Evolutionary conservation across 2,329 filamentous ascomycete genomes (phyloP), one percentile per base, ranked within the genome.

Genomic region (Diaporthe batatas): DNA sequence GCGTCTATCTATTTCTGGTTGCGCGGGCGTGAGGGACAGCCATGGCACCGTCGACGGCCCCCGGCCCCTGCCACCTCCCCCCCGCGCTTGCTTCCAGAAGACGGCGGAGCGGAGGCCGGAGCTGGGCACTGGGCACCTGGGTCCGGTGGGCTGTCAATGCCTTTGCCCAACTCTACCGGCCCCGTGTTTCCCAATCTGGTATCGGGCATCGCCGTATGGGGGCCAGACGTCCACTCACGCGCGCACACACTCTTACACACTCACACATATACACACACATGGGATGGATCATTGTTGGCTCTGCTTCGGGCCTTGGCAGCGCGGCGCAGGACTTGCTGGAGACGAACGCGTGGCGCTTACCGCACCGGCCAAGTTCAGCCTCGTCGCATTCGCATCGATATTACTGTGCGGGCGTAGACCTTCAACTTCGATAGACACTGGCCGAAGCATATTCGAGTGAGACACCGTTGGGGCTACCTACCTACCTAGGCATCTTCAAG

Each of bases 91-190:
- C 47, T 11, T 51, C 34, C 57, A 25, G 44, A 25, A 34, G 14
- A 34, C 62, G 62, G 62, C 62, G 47, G 44, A 21, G 62, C 62
- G 62, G 62, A 67, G 47, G 14, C 32, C 62, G 62, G 62, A 67
- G 62, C 62, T 53, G 47, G 62, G 62, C 44, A 65, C 44, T 39
- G 34, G 34, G 34, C 21, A 21, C 16, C 44, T 39, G 12, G 36
- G 36, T 14, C 16, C 62, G 62, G 62, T 65, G 21, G 21, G 21
- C 44, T 65, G 62, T 39, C 62, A 25, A 53, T 65, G 62, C 62
- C 62, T 36, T 39, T 65, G 62, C 21, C 21, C 44, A 65, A 65
- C 44, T 51, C 44, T 51, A 34, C 42, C 62, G 62, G 62, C 12
- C 44, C 44, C 51, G 6, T 12, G 44, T 51, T 65, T 51, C 44